A percentile compares a stretch with the other conserved stretches of the same genome.
phyloP scores from a whole-genome alignment of 108 stramenopile genomes.

The Pseudonitzschia multiseries region DNA sequence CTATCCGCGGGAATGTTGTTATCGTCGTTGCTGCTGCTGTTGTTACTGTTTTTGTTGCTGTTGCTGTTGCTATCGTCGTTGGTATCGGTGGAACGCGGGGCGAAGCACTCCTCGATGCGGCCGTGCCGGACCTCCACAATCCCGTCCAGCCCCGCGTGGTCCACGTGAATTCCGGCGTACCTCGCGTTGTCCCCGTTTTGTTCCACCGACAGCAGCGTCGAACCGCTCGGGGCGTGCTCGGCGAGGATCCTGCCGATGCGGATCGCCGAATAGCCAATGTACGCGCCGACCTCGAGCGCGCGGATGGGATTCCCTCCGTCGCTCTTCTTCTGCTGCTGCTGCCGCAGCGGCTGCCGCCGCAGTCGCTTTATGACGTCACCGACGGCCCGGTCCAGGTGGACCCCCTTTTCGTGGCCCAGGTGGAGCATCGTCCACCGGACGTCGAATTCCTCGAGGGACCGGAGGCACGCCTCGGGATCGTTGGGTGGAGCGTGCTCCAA shows the following conservation, averaged over 20 bases:
- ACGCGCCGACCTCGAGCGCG: constrained; percentile 8
- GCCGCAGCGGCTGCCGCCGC: background rate
- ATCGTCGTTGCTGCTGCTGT: background rate
- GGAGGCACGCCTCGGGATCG: background rate
- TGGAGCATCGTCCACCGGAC: constrained; percentile 14
- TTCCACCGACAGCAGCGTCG: constrained; percentile 1
- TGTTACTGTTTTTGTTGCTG: background rate
- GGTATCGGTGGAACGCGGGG: too few relatives aligned
- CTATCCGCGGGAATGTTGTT: too few relatives aligned
- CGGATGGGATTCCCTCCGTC: too few relatives aligned
- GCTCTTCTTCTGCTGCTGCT: background rate
- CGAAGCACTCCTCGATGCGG: background rate
- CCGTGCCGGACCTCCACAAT: background rate
- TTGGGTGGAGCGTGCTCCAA: constrained; percentile 4
- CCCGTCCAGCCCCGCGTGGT: constrained; percentile 4
- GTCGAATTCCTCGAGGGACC: background rate
- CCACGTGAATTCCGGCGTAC: background rate
- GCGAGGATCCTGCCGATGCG: constrained; percentile 7
- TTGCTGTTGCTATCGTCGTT: background rate
- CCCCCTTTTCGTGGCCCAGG: constrained; percentile 5
- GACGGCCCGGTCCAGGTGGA: background rate
- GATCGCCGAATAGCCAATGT: constrained; percentile 15
- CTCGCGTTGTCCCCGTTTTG: background rate
- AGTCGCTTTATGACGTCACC: background rate
- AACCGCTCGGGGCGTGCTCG: background rate